Base-by-base conservation (phyloP, 129 eudicot species). In the Chrysanthemum seticuspe region DNA sequence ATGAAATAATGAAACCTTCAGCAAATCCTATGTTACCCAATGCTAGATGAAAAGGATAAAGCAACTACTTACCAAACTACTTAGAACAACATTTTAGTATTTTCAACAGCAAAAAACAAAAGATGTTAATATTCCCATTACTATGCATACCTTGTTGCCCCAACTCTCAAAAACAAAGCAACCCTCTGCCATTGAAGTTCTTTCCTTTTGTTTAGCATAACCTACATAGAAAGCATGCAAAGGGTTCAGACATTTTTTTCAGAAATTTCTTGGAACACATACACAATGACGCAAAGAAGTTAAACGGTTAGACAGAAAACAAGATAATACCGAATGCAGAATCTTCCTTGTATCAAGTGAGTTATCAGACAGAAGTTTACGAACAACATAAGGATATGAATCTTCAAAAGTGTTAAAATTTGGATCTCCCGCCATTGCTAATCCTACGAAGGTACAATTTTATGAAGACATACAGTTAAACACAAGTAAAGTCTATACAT, bases 351-450 rank as follows among this genome's bases (percentile, higher is more conserved):
- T 78, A 29, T 85, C 84, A 68, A 80, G 82, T 65, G 97, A 87
- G 79, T 92, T 87, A 76, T 89, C 97, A 25, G 90, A 82, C 56
- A 92, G 91, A 72, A 92, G 94, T 76, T 92, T 92, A 52, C 85
- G 96, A 76, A 92, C 87, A 71, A 92, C 97, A 78, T 85, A 89
- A 0, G 96, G 96, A 55, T 87, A 88, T 70, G 96, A 92, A 83
- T 51, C 29, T 83, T 91, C 97, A 83, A 95, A 95, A 48, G 97
- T 91, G 76, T 83, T 95, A 58, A 95, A 95, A 54, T 74, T 82
- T 80, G 97, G 92, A 88, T 95, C 99, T 67, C 88, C 97, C 56
- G 97, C 97, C 76, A 95, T 79, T 60, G 99, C 99, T 80, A 95
- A 71, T 72, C 99, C 97, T 95, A 80, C 5, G 62, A 66, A 63